A percentile compares a stretch with the other conserved stretches of the same genome.
Evolutionary conservation across 2,329 filamentous ascomycete species (phyloP).

Genomic region (Ceratocystiopsis sp.): DNA sequence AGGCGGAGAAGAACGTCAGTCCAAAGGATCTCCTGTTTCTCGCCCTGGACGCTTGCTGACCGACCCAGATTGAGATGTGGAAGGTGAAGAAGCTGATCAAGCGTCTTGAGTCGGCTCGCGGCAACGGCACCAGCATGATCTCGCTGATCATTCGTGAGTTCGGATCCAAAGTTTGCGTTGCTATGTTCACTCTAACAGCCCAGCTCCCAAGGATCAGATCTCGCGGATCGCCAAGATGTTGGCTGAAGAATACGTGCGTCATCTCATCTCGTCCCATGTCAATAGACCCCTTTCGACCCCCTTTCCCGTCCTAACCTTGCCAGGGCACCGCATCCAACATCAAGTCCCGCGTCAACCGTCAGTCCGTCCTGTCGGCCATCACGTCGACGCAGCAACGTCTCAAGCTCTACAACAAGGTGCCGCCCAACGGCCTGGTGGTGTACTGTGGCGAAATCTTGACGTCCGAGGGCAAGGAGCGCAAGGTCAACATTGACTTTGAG

Average conservation of each 20-base stretch:
- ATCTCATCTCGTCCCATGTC: no score
- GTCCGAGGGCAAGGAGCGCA: slow-evolving; percentile 92
- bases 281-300: no score
- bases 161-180: no score
- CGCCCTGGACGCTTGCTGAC: background rate
- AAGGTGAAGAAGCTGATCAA: slow-evolving; percentile 99
- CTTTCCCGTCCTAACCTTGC: slow-evolving; percentile 1
- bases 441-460: slow-evolving; percentile 99
- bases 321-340: slow-evolving; percentile 98
- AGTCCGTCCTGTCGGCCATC: slow-evolving; percentile 94
- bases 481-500: slow-evolving; percentile 99
- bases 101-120: slow-evolving; percentile 87
- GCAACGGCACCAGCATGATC: slow-evolving; percentile 99
- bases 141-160: slow-evolving; percentile 89
- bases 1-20: slow-evolving; percentile 88
- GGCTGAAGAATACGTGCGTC: slow-evolving; percentile 94
- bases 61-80: slow-evolving; percentile 54
- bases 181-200: no score
- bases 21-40: background rate
- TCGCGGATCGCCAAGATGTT: slow-evolving; percentile 97
- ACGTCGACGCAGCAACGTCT: slow-evolving; percentile 98
- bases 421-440: slow-evolving; percentile 89
- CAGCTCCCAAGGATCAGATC: slow-evolving; percentile 78
- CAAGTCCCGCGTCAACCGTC: slow-evolving; percentile 97
- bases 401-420: slow-evolving; percentile 98